These are phyloP conservation scores for Mollisiaceae sp. DNA, from an alignment of 2,329 filamentous ascomycete species.

Conservation along the genomic window DNA sequence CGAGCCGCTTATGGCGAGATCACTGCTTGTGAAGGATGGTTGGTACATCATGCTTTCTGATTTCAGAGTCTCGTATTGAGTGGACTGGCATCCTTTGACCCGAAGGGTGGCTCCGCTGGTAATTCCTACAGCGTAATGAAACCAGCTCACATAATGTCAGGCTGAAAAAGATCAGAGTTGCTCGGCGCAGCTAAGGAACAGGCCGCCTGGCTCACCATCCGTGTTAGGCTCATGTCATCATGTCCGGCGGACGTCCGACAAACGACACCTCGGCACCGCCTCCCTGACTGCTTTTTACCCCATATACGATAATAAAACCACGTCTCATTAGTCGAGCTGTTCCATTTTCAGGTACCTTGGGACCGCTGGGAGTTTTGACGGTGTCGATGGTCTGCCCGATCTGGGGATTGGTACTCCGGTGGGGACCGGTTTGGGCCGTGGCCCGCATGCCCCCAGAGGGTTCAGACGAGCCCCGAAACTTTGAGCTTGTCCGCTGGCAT, in stretches of 20 bases:
- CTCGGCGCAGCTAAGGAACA: constrained; percentile 2
- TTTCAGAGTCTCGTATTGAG: background rate
- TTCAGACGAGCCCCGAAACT: background rate
- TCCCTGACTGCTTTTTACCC: background rate
- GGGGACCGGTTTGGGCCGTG: background rate
- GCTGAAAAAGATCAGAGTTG: background rate
- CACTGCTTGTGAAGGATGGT: background rate
- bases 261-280: constrained; percentile 11
- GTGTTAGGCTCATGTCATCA: constrained; percentile 15
- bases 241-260: constrained; percentile 31
- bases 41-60: constrained; percentile 13
- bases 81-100: constrained; percentile 2
- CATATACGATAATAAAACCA: background rate
- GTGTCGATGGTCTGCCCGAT: background rate
- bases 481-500: constrained; percentile 7
- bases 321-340: background rate
- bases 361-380: constrained; percentile 1
- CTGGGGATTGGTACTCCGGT: constrained; percentile 3
- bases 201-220: constrained; percentile 5
- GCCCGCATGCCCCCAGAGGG: background rate
- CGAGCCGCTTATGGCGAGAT: constrained; percentile 5
- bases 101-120: background rate
- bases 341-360: background rate
- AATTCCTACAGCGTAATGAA: constrained; percentile 2
- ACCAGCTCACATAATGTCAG: constrained; percentile 4